Evolutionary conservation across 164 flowering plant genomes (phyloP), one percentile per base, ranked within the genome.

Genomic region (Stephania cephalantha): DNA sequence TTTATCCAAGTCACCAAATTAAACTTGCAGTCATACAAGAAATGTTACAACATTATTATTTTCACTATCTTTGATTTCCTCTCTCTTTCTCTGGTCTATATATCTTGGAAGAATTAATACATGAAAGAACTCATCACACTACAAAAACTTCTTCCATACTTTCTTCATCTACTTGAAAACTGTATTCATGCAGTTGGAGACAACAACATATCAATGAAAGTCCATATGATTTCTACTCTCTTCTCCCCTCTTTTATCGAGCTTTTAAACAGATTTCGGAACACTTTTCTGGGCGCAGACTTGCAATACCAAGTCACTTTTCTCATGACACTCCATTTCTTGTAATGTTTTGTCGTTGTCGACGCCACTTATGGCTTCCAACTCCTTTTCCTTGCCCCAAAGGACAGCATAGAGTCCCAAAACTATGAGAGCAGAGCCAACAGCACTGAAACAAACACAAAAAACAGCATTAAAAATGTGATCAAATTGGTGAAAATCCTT

Each of bases 351-450:
- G 46, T 46, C 48, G 0, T 68, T 83, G n/a, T 73, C 61, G 42
- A 35, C 42, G 13, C 15, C 13, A 58, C 18, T 68, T 22, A 4
- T 46, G 35, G 44, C 11, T 15, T 78, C 70, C 70, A 73, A 63
- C 78, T 91, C 98, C 73, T 76, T 86, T 22, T 82, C 85, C 78
- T 89, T 92, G 1, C 95, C 98, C 97, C 98, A 94, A 0, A 92
- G 85, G 58, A 25, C 25, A 94, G 85, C 84, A 80, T 94, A 94
- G 4, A 94, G 90, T 52, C 98, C 98, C 30, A 67, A 46, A 25
- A 94, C 88, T n/a, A 94, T 88, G 76, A 90, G 61, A 11, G 77
- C 72, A 12, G 97, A 89, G 45, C 98, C 97, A 18, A 84, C 67
- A 69, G 78, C 82, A 7, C 98, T 94, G 88, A 35, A 35, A 35